A percentile compares a stretch with the other conserved stretches of the same genome.
Conservation (phyloP, 2,329 filamentous ascomycete species). For the Ophiobolus disseminans region DNA sequence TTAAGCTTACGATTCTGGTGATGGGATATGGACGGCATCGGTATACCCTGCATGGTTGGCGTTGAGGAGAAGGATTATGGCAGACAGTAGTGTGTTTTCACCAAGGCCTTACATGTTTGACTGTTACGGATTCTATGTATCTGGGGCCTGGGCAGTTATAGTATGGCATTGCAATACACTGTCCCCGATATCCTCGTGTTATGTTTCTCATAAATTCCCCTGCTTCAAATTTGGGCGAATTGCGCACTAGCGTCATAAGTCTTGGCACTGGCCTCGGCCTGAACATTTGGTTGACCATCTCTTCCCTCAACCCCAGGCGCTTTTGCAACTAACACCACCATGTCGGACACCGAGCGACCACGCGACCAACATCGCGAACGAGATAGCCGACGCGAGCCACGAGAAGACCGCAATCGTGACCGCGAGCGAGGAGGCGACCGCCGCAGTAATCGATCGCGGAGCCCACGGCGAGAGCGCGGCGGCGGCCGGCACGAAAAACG, state of each 20-base stretch:
- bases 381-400: constrained; percentile 26
- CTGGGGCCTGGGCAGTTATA: too few relatives aligned
- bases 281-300: not conserved
- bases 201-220: too few relatives aligned
- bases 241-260: constrained; percentile 1
- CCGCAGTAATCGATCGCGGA: constrained; percentile 43
- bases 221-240: not conserved
- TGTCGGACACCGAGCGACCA: constrained; percentile 36
- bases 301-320: not conserved
- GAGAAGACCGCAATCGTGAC: constrained; percentile 24
- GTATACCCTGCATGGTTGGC: constrained; percentile 10
- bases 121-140: too few relatives aligned
- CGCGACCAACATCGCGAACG: constrained; percentile 31
- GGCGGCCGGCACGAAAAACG: constrained; percentile 29
- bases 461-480: constrained; percentile 41
- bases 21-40: not conserved
- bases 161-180: too few relatives aligned
- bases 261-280: not conserved
- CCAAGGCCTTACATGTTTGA: too few relatives aligned
- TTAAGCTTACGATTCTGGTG: too few relatives aligned
- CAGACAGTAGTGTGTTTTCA: not conserved
- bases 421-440: constrained; percentile 30
- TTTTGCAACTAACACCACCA: constrained; percentile 9
- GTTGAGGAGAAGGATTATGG: not conserved
- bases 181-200: too few relatives aligned